Evolutionary conservation across 2,329 filamentous ascomycete species (phyloP).

Genomic region (Ilyonectria destructans): DNA sequence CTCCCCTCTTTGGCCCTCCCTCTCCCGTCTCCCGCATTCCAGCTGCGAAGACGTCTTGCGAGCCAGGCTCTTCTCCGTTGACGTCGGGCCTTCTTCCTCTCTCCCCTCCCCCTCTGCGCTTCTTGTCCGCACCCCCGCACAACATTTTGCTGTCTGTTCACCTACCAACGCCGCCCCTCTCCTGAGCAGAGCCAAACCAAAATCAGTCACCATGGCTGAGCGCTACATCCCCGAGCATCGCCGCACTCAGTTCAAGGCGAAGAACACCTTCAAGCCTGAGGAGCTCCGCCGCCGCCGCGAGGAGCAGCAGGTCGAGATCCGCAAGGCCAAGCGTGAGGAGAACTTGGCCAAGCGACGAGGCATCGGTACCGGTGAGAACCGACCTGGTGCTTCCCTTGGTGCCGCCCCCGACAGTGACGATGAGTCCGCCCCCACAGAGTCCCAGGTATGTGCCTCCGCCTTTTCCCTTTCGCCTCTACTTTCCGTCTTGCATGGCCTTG

Average conservation of each 20-base stretch:
- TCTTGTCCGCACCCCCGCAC: constrained; percentile 49
- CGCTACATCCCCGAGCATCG: constrained; percentile 99
- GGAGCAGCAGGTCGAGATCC: constrained; percentile 99
- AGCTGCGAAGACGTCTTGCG: constrained; percentile 33
- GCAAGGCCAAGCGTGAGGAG: constrained; percentile 98
- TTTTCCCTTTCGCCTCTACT: constrained; percentile 26
- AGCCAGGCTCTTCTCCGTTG: constrained; percentile 26
- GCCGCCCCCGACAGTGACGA: constrained; percentile 97
- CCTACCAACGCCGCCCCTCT: constrained; percentile 44
- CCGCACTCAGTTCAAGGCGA: constrained; percentile 99
- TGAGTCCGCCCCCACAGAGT: constrained; percentile 94
- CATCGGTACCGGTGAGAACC: constrained; percentile 86
- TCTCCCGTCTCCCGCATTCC: constrained; percentile 32
- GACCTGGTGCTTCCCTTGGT: constrained; percentile 86
- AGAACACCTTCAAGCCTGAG: constrained; percentile 99
- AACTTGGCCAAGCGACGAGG: constrained; percentile 98
- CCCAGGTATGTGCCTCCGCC: constrained; percentile 78
- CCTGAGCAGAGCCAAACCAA: constrained; percentile 40
- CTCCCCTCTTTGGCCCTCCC: constrained; percentile 35
- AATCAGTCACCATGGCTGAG: constrained; percentile 86
- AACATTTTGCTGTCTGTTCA: constrained; percentile 47
- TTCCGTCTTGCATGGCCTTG: constrained; percentile 9
- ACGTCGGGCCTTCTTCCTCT: constrained; percentile 38
- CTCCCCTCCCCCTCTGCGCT: constrained; percentile 32
- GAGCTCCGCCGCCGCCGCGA: constrained; percentile 98